Conservation (phyloP, 2,329 filamentous ascomycete species). For the Fusarium devonianum region DNA sequence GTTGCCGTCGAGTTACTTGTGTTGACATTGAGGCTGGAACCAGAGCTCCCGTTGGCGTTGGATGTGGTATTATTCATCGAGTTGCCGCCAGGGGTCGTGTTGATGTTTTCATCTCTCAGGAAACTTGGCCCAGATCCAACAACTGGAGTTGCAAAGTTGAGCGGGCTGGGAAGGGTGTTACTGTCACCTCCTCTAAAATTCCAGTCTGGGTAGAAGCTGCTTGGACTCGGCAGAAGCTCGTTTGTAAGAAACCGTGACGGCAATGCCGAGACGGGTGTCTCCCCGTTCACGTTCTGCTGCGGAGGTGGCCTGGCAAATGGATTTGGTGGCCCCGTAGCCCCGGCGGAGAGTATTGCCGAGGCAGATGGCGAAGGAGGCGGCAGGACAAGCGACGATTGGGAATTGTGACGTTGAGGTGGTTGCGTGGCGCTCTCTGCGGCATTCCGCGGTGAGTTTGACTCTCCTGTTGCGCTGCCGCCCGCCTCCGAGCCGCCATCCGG, state of each 20-base stretch:
- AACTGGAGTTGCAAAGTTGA: conserved; percentile 89
- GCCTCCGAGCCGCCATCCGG: conserved; percentile 86
- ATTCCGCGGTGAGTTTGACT: conserved; percentile 70
- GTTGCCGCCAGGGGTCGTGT: conserved; percentile 24
- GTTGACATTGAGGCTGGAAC: conserved; percentile 34
- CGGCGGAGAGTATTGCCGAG: conserved; percentile 84
- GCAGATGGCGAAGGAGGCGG: conserved; percentile 93
- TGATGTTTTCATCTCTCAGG: conserved; percentile 60
- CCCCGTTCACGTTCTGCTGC: conserved; percentile 65
- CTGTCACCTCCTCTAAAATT: conserved; percentile 74
- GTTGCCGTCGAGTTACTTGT: conserved; percentile 36
- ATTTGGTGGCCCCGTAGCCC: conserved; percentile 90
- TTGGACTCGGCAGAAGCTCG: conserved; percentile 88
- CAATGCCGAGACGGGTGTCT: conserved; percentile 87
- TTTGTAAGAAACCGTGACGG: conserved; percentile 90
- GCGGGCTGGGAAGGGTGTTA: conserved; percentile 88
- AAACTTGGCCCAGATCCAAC: conserved; percentile 69
- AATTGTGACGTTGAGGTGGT: conserved; percentile 59
- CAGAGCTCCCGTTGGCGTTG: conserved; percentile 18
- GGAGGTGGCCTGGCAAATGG: conserved; percentile 90
- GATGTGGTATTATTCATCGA: conserved; percentile 12
- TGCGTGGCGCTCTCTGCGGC: conserved; percentile 65
- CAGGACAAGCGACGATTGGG: conserved; percentile 76
- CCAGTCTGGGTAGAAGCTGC: conserved; percentile 93
- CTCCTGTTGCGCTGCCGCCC: conserved; percentile 72